Evolutionary conservation across 2,329 filamentous ascomycete genomes (phyloP).

Genomic region (Alternaria tenuissima): DNA sequence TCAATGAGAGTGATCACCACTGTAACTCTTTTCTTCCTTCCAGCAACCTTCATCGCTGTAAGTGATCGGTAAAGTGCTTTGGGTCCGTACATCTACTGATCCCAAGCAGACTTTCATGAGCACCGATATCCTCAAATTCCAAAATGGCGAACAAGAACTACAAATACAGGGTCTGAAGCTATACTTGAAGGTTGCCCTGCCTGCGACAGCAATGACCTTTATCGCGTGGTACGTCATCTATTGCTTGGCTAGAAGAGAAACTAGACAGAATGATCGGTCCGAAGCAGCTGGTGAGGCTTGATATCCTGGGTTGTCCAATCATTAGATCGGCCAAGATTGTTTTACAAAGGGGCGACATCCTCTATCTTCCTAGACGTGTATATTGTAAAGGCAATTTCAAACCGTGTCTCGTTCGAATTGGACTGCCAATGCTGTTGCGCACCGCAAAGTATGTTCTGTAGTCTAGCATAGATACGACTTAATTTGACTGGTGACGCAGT

Average conservation of each 20-base stretch:
- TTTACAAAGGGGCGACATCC: too few species aligned
- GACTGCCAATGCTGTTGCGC: too few species aligned
- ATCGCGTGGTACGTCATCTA: constrained; percentile 47
- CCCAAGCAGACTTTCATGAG: constrained; percentile 53
- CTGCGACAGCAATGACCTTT: constrained; percentile 49
- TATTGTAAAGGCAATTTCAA: too few species aligned
- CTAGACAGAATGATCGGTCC: background rate
- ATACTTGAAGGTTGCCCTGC: constrained; percentile 47
- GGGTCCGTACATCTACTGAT: background rate
- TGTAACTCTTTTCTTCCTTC: constrained; percentile 55
- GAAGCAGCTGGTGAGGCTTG: background rate
- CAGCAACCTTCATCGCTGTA: constrained; percentile 56
- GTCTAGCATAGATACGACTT: too few species aligned
- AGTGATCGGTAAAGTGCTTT: constrained; percentile 16
- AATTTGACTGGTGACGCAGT: too few species aligned
- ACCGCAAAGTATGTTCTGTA: too few species aligned
- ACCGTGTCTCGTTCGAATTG: too few species aligned
- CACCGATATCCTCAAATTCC: constrained; percentile 48
- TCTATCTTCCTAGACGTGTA: too few species aligned
- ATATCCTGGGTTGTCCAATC: background rate
- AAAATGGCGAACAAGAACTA: constrained; percentile 22
- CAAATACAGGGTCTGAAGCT: constrained; percentile 31
- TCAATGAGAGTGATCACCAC: constrained; percentile 55
- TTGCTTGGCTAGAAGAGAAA: constrained; percentile 31
- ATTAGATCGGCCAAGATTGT: background rate